These are phyloP conservation scores for Leccinum angustisporum DNA, from an alignment of 1,284 basidiomycete genomes.

Conservation along the genomic window DNA sequence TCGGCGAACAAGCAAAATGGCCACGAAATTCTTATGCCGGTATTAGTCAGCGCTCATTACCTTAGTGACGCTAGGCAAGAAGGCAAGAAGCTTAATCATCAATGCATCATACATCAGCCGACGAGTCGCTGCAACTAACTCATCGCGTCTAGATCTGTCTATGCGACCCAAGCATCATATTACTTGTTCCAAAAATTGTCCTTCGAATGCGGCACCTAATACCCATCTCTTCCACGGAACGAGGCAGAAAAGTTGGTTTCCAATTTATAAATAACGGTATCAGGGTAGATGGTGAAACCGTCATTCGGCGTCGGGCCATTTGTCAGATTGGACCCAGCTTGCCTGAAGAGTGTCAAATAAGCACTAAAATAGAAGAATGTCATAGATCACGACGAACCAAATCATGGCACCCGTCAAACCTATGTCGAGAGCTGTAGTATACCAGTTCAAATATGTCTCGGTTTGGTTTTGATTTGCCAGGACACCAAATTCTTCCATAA, in stretches of 20 bases:
- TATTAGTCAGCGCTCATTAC: conserved; percentile 21
- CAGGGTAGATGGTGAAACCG: background rate
- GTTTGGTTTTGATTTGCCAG: background rate
- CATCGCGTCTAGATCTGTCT: background rate
- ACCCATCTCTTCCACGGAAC: background rate
- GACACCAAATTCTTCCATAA: background rate
- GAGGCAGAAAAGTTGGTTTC: background rate
- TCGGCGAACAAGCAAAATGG: conserved; percentile 2
- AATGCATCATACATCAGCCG: no score
- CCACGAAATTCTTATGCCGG: conserved; percentile 24
- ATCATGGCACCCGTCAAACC: background rate
- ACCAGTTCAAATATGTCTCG: background rate
- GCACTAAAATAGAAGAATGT: background rate
- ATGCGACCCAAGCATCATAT: background rate
- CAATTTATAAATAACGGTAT: background rate
- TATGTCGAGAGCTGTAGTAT: background rate
- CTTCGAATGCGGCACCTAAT: background rate
- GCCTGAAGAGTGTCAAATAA: background rate
- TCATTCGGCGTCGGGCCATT: background rate
- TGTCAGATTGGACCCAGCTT: background rate
- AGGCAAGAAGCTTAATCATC: background rate
- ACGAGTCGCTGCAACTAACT: no score
- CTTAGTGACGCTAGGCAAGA: background rate
- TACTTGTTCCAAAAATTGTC: background rate
- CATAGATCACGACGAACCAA: background rate